Evolutionary conservation across 2,329 filamentous ascomycete genomes (phyloP), one percentile per base, ranked within the genome.

Genomic region (Botrytis fragariae): DNA sequence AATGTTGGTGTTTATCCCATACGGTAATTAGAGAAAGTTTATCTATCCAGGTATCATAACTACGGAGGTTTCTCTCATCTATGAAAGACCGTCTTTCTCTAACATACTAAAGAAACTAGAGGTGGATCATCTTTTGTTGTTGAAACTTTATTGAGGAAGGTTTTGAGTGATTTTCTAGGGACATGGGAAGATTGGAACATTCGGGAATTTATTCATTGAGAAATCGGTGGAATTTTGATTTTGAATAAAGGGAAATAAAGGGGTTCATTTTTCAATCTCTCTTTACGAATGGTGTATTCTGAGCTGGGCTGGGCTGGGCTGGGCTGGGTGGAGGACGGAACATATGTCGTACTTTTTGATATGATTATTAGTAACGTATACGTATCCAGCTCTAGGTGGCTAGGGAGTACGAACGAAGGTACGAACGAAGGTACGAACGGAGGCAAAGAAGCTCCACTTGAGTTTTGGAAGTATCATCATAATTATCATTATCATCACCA

Each of bases 91-190:
- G 29, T 10, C 57, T 59, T 37, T 61, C 59, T 61, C 59, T 39
- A 39, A 39, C 35, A 9, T 39, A 7, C 35, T 39, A 61, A 61
- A 9, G 2, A 51, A 51, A 14, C 48, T 25, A 25, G 22, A 0
- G 45, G 45, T 48, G 45, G 45, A 48, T 48, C 20, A 44, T 45
- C 61, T 44, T 44, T 37, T 44, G 10, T 39, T 22, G n/a, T 29
- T 42, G n/a, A 48, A 42, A 48, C 18, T 45, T 65, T 48, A 65
- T 65, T 48, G 42, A 35, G 42, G 62, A 65, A 65, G 29, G 62
- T 22, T 65, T 65, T 48, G 32, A 54, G 48, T 54, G 25, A n/a
- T 16, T n/a, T 54, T 54, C 48, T 54, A n/a, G 48, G 45, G 10
- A 25, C 0, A 14, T n/a, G 14, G 42, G 4, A 2, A 29, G 5